Percentiles rank a stretch among this genome's conserved stretches.
Conservation (phyloP, 2,329 filamentous ascomycete genomes). For the Claviceps fusiformis region DNA sequence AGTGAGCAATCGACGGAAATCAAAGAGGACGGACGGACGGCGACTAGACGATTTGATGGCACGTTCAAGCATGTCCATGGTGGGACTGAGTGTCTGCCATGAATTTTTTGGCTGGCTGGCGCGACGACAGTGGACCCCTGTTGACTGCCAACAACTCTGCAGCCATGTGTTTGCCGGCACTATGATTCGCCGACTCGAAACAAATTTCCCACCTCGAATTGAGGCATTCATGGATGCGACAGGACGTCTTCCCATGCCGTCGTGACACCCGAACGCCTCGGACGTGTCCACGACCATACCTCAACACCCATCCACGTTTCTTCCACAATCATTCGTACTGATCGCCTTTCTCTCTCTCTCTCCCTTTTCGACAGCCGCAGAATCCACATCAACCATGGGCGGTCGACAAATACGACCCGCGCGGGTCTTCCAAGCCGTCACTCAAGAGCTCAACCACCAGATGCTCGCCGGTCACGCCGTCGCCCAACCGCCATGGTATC, state of each 20-base stretch:
- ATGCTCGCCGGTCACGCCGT: constrained; percentile 21
- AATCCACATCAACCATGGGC: constrained; percentile 19
- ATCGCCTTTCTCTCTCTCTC: no score
- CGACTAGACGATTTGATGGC: not conserved
- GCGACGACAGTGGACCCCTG: not conserved
- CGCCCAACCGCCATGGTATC: constrained; percentile 34
- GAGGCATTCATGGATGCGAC: constrained; percentile 4
- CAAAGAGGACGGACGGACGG: not conserved
- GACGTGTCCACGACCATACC: not conserved
- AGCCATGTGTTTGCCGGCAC: constrained; percentile 4
- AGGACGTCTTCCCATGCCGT: not conserved
- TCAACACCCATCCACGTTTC: not conserved
- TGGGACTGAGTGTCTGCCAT: not conserved
- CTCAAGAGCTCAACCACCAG: constrained; percentile 28
- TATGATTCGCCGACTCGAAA: constrained; percentile 11
- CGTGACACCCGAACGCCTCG: not conserved
- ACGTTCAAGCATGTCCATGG: not conserved
- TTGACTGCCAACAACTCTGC: no score
- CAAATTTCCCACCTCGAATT: constrained; percentile 8
- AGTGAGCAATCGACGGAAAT: not conserved
- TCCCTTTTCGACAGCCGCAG: not conserved
- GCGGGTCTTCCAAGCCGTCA: constrained; percentile 32
- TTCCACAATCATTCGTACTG: not conserved
- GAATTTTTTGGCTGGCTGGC: not conserved
- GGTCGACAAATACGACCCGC: constrained; percentile 32